Conservation (phyloP, 768 basidiomycete species). For the Coprinellus aureogranulatus region DNA sequence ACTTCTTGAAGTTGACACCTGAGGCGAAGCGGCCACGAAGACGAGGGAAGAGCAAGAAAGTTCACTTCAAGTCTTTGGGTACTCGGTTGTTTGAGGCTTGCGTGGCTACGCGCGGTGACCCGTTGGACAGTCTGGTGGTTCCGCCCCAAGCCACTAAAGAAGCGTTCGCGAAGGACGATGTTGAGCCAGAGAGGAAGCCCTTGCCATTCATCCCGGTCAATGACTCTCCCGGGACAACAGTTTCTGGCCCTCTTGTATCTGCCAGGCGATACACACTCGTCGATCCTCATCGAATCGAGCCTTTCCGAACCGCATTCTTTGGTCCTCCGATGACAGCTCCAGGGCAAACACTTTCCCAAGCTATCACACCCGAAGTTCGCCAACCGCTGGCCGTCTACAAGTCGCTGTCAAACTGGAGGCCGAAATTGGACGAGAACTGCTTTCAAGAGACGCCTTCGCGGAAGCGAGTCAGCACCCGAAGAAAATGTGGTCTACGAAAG, state of each 20-base stretch:
- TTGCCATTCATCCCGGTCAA: constrained; percentile 3
- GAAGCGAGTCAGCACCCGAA: background rate
- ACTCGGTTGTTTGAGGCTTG: constrained; percentile 8
- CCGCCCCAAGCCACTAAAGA: background rate
- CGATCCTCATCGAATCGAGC: constrained; percentile 2
- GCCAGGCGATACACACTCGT: background rate
- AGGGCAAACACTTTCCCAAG: background rate
- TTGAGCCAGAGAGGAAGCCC: background rate
- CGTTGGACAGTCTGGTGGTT: constrained; percentile 6
- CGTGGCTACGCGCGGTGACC: constrained; percentile 4
- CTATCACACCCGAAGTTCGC: background rate
- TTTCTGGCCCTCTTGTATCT: too few species aligned
- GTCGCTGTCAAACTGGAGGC: background rate
- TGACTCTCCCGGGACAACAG: too few species aligned
- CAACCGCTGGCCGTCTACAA: background rate
- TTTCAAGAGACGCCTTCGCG: background rate
- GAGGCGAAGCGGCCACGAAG: too few species aligned
- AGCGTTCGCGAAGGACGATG: background rate
- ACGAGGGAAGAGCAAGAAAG: background rate
- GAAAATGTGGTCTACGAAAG: background rate
- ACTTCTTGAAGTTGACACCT: background rate
- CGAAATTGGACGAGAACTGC: background rate
- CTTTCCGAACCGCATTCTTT: constrained; percentile 1
- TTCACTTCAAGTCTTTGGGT: constrained; percentile 5
- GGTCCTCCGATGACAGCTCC: background rate